Percentiles rank a stretch among this genome's conserved stretches.
These are phyloP conservation scores for Epichloe glyceriae DNA, from an alignment of 2,329 filamentous ascomycete species.

Conservation along the genomic window DNA sequence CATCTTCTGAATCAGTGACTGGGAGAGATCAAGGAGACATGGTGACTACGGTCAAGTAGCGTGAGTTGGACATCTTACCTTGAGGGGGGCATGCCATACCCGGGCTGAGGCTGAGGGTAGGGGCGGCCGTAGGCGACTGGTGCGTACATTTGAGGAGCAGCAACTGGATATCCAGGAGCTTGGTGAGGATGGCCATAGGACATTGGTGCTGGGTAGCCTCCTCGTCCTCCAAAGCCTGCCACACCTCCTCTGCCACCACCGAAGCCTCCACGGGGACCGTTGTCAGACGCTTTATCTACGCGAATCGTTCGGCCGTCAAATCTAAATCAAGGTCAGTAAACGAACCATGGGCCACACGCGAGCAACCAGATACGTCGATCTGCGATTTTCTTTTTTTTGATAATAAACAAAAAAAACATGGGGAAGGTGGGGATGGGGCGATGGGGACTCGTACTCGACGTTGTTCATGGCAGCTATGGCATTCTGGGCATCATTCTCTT, in stretches of 20 bases:
- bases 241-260: constrained; percentile 25
- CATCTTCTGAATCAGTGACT: constrained; percentile 5
- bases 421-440: constrained; percentile 11
- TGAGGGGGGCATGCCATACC: constrained; percentile 27
- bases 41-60: background rate
- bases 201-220: constrained; percentile 30
- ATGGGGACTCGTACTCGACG: constrained; percentile 55
- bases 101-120: constrained; percentile 22
- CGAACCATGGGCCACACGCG: background rate
- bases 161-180: constrained; percentile 23
- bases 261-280: constrained; percentile 41
- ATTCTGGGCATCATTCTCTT: constrained; percentile 61
- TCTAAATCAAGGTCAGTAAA: constrained; percentile 29
- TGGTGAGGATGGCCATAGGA: constrained; percentile 24
- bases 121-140: constrained; percentile 25
- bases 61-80: constrained; percentile 18
- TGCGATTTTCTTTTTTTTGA: too few species aligned
- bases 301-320: constrained; percentile 92
- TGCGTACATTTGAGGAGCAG: constrained; percentile 24
- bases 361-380: constrained; percentile 1
- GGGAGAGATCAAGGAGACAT: background rate
- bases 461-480: constrained; percentile 77
- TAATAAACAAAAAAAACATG: too few species aligned
- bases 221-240: constrained; percentile 29
- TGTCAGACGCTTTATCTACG: constrained; percentile 89